Evolutionary conservation across 1,139 yeast species (phyloP).

Genomic region (Geotrichum klebahnii): DNA sequence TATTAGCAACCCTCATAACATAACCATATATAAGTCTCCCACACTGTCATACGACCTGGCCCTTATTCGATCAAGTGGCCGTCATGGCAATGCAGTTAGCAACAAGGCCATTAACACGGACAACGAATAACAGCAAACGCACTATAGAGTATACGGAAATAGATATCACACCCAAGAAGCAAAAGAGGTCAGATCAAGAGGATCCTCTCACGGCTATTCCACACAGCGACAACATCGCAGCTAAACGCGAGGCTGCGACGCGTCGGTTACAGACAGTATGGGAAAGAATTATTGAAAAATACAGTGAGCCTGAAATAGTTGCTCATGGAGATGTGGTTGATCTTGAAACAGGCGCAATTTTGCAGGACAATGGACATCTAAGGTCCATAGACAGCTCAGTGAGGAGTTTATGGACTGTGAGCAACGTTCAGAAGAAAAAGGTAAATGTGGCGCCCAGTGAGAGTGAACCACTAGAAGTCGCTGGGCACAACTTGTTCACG

Average conservation of each 20-base stretch:
- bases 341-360: conserved; percentile 8
- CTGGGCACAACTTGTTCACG: background rate
- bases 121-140: background rate
- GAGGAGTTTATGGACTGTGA: conserved; percentile 2
- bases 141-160: background rate
- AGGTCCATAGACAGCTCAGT: background rate
- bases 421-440: background rate
- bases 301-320: conserved; percentile 9
- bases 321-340: conserved; percentile 14
- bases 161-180: background rate
- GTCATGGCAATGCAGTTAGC: background rate
- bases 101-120: background rate
- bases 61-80: background rate
- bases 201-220: too few species aligned
- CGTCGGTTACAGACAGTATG: conserved; percentile 9
- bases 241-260: conserved; percentile 7
- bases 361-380: conserved; percentile 17
- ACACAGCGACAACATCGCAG: background rate
- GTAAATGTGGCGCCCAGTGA: background rate
- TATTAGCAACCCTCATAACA: too few species aligned
- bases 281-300: conserved; percentile 10
- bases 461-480: too few species aligned
- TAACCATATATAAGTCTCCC: too few species aligned
- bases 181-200: background rate
- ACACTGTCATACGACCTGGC: background rate